Evolutionary conservation across 2,329 filamentous ascomycete species (phyloP), one percentile per base, ranked within the genome.

Genomic region (Aspergillus sp.): DNA sequence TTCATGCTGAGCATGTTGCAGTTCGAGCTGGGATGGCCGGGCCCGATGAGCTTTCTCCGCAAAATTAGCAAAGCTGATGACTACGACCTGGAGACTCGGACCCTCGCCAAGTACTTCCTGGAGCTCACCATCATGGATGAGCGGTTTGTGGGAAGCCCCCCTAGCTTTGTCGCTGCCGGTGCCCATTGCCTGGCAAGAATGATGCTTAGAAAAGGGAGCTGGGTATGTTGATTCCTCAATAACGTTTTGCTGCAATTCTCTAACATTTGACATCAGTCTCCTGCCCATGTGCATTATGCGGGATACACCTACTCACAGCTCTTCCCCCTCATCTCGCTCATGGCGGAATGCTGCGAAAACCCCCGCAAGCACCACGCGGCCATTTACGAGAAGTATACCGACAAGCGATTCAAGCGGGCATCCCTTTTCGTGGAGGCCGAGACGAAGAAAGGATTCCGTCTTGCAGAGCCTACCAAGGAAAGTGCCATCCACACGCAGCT

Each of bases 41-140:
- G 93, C 35, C 93, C 93, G 1, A 96, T 98, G 91, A 96, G 90
- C 73, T 98, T 98, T 70, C 77, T 98, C 49, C 82, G 93, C 48
- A 84, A 91, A 44, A 93, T 97, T 68, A 97, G 91, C 82, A 97
- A 97, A 73, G 93, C 93, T 10, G 93, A 98, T 63, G 90, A 96
- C 62, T 98, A 97, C 62, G 90, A 98, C 61, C 75, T 95, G 37
- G 91, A 98, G 70, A 96, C 91, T 8, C 82, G 93, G 32, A 97
- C 93, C 5, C 74, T 98, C 43, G 90, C 93, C 57, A 98, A 98
- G 71, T 98, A 98, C 71, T 96, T 98, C 69, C 77, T 98, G 27
- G 93, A 98, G 66, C 80, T 97, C 43, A 94, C 90, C 32, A 84
- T 97, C 65, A 96, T 97, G 90, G 93, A 98, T 62, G 90, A 97